These are phyloP conservation scores for Chytriomyces sp. DNA, from an alignment of 192 early-diverging fungal genomes.

Conservation along the genomic window DNA sequence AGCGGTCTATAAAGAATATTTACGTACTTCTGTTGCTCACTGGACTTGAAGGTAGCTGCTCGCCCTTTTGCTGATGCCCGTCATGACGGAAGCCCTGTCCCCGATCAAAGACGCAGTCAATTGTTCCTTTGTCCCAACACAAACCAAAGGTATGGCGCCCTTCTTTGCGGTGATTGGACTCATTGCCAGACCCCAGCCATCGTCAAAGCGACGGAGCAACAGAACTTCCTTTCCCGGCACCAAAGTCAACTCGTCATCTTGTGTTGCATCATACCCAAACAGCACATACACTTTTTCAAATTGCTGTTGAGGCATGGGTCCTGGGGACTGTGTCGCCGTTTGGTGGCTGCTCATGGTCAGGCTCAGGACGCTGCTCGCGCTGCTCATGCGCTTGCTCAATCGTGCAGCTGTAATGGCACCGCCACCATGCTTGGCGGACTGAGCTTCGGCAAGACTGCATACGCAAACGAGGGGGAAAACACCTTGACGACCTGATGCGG, in stretches of 20 bases:
- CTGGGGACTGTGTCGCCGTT: not conserved
- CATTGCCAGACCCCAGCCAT: constrained; percentile 39
- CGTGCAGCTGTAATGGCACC: not conserved
- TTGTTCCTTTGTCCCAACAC: no score
- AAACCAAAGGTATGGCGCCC: constrained; percentile 35
- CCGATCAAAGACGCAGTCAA: no score
- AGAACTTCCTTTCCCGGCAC: constrained; percentile 35
- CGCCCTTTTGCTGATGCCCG: no score
- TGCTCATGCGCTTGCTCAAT: constrained; percentile 21
- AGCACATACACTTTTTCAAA: not conserved
- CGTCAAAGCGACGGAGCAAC: constrained; percentile 40
- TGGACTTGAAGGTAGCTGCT: no score
- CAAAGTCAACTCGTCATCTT: constrained; percentile 40
- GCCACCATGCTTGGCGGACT: not conserved
- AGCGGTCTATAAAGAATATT: no score
- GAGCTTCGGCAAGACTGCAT: not conserved
- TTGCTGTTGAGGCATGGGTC: not conserved
- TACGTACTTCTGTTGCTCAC: no score
- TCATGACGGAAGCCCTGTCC: no score
- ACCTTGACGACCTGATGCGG: constrained; percentile 29
- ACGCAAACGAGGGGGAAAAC: constrained; percentile 45
- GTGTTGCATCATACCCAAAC: constrained; percentile 6
- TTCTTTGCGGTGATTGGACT: constrained; percentile 25
- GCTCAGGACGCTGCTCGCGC: not conserved
- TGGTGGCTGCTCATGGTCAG: not conserved